Conservation (phyloP, 2,329 filamentous ascomycete species). For the Aspergillus nomiae region DNA sequence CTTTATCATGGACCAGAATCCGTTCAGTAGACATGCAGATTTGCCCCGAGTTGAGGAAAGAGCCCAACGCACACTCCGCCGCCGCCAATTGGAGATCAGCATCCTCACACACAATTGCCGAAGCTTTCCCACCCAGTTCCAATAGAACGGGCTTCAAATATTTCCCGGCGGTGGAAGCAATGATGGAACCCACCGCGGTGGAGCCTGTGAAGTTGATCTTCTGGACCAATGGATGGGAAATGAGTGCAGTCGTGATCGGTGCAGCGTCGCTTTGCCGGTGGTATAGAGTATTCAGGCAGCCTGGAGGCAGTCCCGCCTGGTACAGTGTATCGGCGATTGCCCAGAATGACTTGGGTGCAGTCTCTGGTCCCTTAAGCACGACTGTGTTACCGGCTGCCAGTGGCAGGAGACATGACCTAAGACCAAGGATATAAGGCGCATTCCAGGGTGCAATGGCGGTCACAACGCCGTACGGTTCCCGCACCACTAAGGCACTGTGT, state of each 20-base stretch:
- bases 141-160: conserved; percentile 1
- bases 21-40: conserved; percentile 32
- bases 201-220: conserved; percentile 8
- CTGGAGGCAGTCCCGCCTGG: conserved; percentile 71
- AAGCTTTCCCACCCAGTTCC: background rate
- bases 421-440: conserved; percentile 48
- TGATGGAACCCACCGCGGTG: background rate
- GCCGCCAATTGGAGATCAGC: conserved; percentile 2
- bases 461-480: conserved; percentile 66
- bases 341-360: background rate
- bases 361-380: conserved; percentile 56
- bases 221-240: background rate
- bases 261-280: conserved; percentile 41
- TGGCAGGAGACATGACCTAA: conserved; percentile 48
- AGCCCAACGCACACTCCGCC: background rate
- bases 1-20: background rate
- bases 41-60: conserved; percentile 40
- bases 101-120: background rate
- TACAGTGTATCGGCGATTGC: conserved; percentile 56
- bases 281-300: conserved; percentile 70
- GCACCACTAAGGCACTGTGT: no score
- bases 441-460: conserved; percentile 76
- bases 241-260: conserved; percentile 37
- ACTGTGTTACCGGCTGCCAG: conserved; percentile 69
- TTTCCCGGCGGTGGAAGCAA: background rate